Evolutionary conservation across 1,139 yeast species (phyloP).

Genomic region (Saccharomyces hybrid): DNA sequence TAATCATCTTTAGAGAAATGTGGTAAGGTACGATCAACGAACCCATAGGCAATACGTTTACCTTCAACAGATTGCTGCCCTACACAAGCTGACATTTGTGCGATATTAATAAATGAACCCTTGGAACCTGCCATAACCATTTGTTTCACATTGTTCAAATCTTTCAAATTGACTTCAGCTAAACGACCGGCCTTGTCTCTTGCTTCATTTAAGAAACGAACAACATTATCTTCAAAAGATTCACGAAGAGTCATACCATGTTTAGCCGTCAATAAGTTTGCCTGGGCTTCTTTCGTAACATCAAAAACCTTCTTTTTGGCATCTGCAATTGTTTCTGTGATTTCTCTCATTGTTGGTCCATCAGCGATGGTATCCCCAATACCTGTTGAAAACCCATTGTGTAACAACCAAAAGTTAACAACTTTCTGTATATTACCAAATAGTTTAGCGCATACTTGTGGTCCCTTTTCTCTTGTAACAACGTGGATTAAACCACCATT

Average conservation of each 20-base stretch:
- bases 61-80: conserved; percentile 99
- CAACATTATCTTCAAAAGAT: conserved; percentile 94
- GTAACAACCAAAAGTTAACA: conserved; percentile 92
- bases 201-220: conserved; percentile 91
- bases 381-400: conserved; percentile 96
- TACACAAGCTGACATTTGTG: conserved; percentile 99
- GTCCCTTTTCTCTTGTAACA: conserved; percentile 95
- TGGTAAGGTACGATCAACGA: conserved; percentile 93
- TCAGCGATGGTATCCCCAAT: conserved; percentile 99
- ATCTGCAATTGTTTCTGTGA: conserved; percentile 84
- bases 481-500: conserved; percentile 97
- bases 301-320: conserved; percentile 92
- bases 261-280: conserved; percentile 79
- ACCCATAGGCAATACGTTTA: conserved; percentile 97
- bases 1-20: conserved; percentile 98
- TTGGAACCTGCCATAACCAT: conserved; percentile 99
- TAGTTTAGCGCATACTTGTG: conserved; percentile 78
- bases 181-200: conserved; percentile 99
- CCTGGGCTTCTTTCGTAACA: conserved; percentile 86
- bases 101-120: conserved; percentile 97
- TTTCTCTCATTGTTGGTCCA: conserved; percentile 84
- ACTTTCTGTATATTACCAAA: conserved; percentile 92
- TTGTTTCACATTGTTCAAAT: conserved; percentile 91
- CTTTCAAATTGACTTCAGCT: conserved; percentile 93
- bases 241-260: conserved; percentile 99